phyloP scores from a whole-genome alignment of 2,329 filamentous ascomycete species.

The Pezicula carpinea region DNA sequence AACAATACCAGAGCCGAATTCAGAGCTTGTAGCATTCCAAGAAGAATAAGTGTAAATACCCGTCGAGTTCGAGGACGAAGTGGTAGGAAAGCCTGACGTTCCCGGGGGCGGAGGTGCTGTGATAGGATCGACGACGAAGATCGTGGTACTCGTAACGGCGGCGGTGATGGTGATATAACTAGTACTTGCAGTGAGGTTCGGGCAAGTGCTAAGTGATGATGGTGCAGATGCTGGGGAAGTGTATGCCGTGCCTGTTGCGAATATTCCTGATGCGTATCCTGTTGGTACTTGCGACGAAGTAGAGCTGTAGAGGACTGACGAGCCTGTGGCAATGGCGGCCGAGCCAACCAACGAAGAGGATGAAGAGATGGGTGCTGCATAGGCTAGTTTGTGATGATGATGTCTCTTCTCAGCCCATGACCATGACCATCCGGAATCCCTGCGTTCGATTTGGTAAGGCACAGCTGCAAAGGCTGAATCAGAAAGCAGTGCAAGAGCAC shows the following conservation, averaged over 20 bases:
- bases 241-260: neutral
- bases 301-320: neutral
- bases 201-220: neutral
- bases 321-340: neutral
- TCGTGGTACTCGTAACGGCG: slow-evolving; percentile 4
- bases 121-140: neutral
- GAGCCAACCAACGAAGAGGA: neutral
- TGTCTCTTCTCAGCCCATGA: neutral
- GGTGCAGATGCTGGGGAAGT: slow-evolving; percentile 2
- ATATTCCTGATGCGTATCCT: neutral
- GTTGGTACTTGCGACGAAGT: neutral
- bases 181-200: neutral
- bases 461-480: neutral
- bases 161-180: slow-evolving; percentile 7
- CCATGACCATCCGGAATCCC: neutral
- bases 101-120: neutral
- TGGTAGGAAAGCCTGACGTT: neutral
- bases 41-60: neutral
- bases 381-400: neutral
- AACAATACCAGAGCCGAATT: neutral
- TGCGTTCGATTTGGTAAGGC: neutral
- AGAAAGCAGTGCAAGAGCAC: neutral
- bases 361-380: neutral
- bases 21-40: neutral
- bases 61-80: neutral